These are phyloP conservation scores for Fusarium sp. DNA, from an alignment of 2,329 filamentous ascomycete genomes.

Conservation along the genomic window DNA sequence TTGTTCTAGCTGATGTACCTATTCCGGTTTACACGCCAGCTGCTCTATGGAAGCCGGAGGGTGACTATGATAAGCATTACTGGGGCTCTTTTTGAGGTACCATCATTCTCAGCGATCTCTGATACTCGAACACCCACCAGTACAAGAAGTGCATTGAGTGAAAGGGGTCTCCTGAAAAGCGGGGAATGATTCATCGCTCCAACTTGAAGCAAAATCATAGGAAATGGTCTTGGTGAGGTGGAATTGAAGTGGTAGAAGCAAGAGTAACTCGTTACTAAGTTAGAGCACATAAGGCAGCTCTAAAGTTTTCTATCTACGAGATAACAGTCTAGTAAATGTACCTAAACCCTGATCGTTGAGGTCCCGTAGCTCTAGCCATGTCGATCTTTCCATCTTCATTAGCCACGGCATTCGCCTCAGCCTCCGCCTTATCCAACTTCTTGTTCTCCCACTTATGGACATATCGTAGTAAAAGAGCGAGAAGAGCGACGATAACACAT, in stretches of 20 bases:
- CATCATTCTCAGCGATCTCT: fast-evolving
- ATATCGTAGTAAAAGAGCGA: conserved; percentile 65
- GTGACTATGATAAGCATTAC: background rate
- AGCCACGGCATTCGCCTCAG: conserved; percentile 15
- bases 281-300: too few relatives aligned
- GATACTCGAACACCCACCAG: too few relatives aligned
- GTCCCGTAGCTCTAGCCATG: background rate
- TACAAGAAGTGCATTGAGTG: background rate
- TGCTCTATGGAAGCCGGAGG: background rate
- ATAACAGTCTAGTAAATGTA: conserved; percentile 16
- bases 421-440: conserved; percentile 63
- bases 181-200: too few relatives aligned
- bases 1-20: background rate
- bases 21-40: background rate
- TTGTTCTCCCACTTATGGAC: conserved; percentile 70
- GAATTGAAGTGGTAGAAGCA: too few relatives aligned
- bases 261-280: too few relatives aligned
- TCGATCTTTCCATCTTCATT: background rate
- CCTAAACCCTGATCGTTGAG: conserved; percentile 16
- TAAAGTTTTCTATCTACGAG: too few relatives aligned
- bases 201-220: too few relatives aligned
- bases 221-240: too few relatives aligned
- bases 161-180: too few relatives aligned
- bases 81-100: background rate
- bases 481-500: conserved; percentile 67